Percentiles rank a stretch among this genome's conserved stretches.
Conservation (phyloP, 345 rosid genomes). For the Limnanthes douglasii region DNA sequence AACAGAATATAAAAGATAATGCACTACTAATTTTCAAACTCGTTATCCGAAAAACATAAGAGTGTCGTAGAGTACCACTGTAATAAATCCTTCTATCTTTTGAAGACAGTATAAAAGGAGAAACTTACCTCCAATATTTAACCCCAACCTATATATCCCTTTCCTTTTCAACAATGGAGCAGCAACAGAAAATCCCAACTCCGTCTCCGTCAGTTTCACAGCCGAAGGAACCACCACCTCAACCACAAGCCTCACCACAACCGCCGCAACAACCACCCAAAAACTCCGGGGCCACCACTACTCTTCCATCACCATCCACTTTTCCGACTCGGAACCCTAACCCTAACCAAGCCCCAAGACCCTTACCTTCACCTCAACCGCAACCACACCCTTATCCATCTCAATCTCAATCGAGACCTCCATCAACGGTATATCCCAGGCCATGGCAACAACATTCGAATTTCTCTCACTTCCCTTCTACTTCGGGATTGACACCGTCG, state of each 20-base stretch:
- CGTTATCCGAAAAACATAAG: too few species aligned
- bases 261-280: slow-evolving; percentile 9
- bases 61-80: too few species aligned
- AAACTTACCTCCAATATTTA: too few species aligned
- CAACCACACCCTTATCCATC: slow-evolving; percentile 13
- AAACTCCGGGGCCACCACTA: slow-evolving; percentile 8
- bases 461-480: slow-evolving; percentile 29
- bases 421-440: slow-evolving; percentile 28
- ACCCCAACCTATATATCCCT: too few species aligned
- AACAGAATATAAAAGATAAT: too few species aligned
- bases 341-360: slow-evolving; percentile 10
- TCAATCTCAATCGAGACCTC: slow-evolving; percentile 16
- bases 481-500: slow-evolving; percentile 18
- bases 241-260: slow-evolving; percentile 8
- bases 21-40: too few species aligned
- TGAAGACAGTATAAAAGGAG: too few species aligned
- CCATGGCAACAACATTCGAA: slow-evolving; percentile 63
- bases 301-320: slow-evolving; percentile 8
- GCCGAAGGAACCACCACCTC: slow-evolving; percentile 5
- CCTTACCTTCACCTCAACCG: slow-evolving; percentile 17
- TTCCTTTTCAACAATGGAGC: too few species aligned
- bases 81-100: too few species aligned
- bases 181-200: slow-evolving; percentile 14
- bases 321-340: slow-evolving; percentile 25
- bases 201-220: slow-evolving; percentile 18